Base-by-base conservation (phyloP, 352 stramenopile genomes). In the Phytophthora meadii region DNA sequence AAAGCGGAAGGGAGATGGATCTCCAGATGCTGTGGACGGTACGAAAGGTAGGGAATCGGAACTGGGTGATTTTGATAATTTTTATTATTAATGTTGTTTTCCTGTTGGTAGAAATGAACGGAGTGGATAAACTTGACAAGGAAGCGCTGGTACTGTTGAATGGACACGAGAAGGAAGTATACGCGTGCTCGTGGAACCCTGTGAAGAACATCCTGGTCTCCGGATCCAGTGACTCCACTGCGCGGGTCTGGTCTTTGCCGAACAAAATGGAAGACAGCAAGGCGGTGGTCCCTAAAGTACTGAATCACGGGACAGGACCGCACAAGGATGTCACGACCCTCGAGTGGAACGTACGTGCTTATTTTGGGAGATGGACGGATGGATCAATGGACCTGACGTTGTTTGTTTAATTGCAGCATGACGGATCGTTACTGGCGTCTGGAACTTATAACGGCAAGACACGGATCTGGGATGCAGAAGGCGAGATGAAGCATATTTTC, bases 281-380 rank as follows among this genome's bases (percentile, higher is more conserved):
- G 14, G 46, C 72, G 1, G 45, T 77, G 4, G 54, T 74, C 2
- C 73, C 81, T 1, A 90, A 84, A 41, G 82, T 95, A 25, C 61
- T 95, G 39, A 78, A 81, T 51, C 87, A 95, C 54, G 88, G 93
- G 49, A 86, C 94, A 27, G 89, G 94, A 30, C 74, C 91, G 27
- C 97, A 98, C 70, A 99, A 98, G 71, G 97, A 99, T 74, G 97
- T 99, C 6, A 99, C 97, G 44, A 99, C 96, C 45, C 79, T 99
- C 39, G 97, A 99, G 79, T 99, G 97, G 97, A 98, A 92, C 52
- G 92, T 97, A 68, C 68, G 87, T 90, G 32, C 24, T 24, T 37
- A 32, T 57, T 61, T 28, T 19, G 28, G 47, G 47, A 22, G 8
- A 61, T 34, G 41, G 11, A 10, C 51, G 25, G 40, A 53, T 55